Evolutionary conservation across 176 grass and related monocot species (phyloP).

Genomic region (Lolium perenne): DNA sequence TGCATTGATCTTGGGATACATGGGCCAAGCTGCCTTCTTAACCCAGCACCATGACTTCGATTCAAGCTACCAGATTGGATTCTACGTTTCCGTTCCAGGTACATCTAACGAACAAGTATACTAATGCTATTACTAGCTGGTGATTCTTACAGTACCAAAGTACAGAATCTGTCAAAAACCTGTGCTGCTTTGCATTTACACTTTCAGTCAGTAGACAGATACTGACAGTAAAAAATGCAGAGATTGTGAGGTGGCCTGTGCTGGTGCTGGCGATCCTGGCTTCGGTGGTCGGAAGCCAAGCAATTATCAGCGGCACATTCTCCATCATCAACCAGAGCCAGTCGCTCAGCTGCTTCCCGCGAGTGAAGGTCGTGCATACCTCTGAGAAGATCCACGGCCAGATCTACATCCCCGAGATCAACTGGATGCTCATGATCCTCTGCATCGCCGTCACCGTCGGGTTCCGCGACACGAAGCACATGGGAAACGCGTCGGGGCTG

Average conservation of each 20-base stretch:
- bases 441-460: conserved; percentile 89
- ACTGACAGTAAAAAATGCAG: conserved; percentile 48
- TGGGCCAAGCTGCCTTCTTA: conserved; percentile 95
- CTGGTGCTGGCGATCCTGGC: conserved; percentile 86
- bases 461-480: conserved; percentile 91
- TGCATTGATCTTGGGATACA: conserved; percentile 90
- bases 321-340: conserved; percentile 99
- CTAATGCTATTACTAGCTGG: not conserved
- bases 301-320: conserved; percentile 96
- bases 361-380: conserved; percentile 94
- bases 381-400: conserved; percentile 91
- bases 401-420: conserved; percentile 99
- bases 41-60: conserved; percentile 74
- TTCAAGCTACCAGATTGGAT: conserved; percentile 83
- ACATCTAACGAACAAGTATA: not conserved
- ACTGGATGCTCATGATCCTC: conserved; percentile 97
- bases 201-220: not conserved
- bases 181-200: not conserved
- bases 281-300: conserved; percentile 92
- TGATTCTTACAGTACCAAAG: not conserved
- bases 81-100: conserved; percentile 98
- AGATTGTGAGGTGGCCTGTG: conserved; percentile 81
- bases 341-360: conserved; percentile 90
- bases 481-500: conserved; percentile 96
- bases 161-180: not conserved